Base-by-base conservation (phyloP, 2,329 filamentous ascomycete genomes). In the Talaromyces sp. region DNA sequence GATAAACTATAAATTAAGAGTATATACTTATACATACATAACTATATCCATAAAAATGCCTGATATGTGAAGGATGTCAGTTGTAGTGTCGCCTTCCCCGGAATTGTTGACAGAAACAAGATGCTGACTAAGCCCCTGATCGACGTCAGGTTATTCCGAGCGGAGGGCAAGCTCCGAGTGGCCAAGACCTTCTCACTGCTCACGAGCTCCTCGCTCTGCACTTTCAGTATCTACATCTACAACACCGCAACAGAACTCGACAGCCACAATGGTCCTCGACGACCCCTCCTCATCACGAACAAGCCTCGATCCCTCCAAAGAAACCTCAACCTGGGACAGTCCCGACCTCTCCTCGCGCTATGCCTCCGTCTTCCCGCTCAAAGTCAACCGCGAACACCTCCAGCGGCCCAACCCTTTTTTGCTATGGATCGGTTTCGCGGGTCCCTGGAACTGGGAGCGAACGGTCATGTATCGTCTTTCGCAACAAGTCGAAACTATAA, bases 301-400 rank as follows among this genome's bases (percentile, higher is more conserved):
- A 11, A n/a, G 15, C 11, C 51, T 63, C 40, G 58, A 66, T 5
- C 34, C 64, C 3, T 54, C 64, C 22, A 51, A 36, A 51, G 40
- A 66, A 10, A 63, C 40, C 31, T 61, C 58, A 4, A 63, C 59
- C 45, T 66, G 64, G 64, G 54, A 66, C 59, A 66, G 54, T 34
- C 59, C 64, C 22, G 59, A 66, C 38, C 64, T 62, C 53, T 25
- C 22, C 29, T 63, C 59, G 11, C 64, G 51, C 31, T 51, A 66
- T 53, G 64, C 64, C 43, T 56, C 64, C 27, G 43, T 59, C 25
- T 63, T 63, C 45, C 64, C 64, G 2, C 60, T 59, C 40, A 63
- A 63, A 27, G 58, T 66, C 34, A 58, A 66, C 43, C 64, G 60
- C 8, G 29, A 63, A 54, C 45, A 63, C 45, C 54, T 67, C 5